Conservation (phyloP, 352 stramenopile species). For the Globisporangium rhizosaccharum region DNA sequence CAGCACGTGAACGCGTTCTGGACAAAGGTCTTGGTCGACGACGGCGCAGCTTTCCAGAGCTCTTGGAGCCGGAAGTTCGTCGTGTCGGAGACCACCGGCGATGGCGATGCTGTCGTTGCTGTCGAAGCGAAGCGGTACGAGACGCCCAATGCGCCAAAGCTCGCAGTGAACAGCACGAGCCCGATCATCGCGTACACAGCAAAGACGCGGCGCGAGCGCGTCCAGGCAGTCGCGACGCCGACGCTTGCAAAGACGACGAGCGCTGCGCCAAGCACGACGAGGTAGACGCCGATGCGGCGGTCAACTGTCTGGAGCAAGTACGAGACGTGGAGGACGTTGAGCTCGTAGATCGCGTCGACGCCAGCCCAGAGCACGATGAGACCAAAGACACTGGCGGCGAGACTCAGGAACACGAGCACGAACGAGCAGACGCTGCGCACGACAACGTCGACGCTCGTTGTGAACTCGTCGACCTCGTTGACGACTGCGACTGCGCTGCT, state of each 20-base stretch:
- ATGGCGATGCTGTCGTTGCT: not conserved
- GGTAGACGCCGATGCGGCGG: slow-evolving; percentile 40
- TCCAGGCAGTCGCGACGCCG: slow-evolving; percentile 26
- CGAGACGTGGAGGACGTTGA: slow-evolving; percentile 68
- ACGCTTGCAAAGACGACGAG: slow-evolving; percentile 32
- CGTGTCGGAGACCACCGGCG: not conserved
- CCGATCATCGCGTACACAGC: slow-evolving; percentile 26
- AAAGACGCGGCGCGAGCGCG: slow-evolving; percentile 18
- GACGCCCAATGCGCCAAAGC: slow-evolving; percentile 34
- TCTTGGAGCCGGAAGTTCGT: slow-evolving; percentile 10
- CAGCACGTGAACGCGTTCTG: slow-evolving; percentile 49
- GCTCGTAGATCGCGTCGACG: slow-evolving; percentile 48
- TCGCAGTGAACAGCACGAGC: slow-evolving; percentile 31
- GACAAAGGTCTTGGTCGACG: slow-evolving; percentile 35
- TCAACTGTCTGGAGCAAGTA: slow-evolving; percentile 52
- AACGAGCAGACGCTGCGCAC: slow-evolving; percentile 7
- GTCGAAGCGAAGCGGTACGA: slow-evolving; percentile 27
- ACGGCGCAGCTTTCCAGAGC: slow-evolving; percentile 24
- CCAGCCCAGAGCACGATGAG: slow-evolving; percentile 36
- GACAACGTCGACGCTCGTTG: slow-evolving; percentile 6
- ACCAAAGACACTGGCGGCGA: slow-evolving; percentile 18
- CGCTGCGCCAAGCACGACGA: slow-evolving; percentile 29
- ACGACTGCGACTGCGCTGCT: not conserved
- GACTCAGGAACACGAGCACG: slow-evolving; percentile 17
- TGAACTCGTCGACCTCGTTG: slow-evolving; percentile 8